Percentiles rank a stretch among this genome's conserved stretches.
Conservation (phyloP, 148 eudicot genomes). For the Diospyros lotus region DNA sequence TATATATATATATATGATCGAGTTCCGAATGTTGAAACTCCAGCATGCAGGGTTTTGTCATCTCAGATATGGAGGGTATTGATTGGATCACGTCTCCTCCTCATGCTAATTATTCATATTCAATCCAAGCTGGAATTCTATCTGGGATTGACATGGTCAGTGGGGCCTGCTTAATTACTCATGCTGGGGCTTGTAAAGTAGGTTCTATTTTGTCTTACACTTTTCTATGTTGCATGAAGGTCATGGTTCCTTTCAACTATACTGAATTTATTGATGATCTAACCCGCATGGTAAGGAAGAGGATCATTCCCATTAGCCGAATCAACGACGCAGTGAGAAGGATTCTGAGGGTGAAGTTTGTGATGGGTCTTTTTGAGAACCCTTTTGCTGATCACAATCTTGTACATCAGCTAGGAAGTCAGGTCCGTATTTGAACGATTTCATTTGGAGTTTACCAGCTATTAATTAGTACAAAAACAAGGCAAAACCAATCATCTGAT, state of each 20-base stretch:
- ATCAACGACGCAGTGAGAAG: background rate
- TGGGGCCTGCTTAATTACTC: background rate
- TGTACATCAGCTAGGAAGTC: slow-evolving; percentile 31
- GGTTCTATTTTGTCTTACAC: no score
- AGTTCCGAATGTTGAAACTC: slow-evolving; percentile 1
- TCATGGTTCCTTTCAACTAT: slow-evolving; percentile 42
- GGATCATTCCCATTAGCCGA: slow-evolving; percentile 38
- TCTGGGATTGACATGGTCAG: slow-evolving; percentile 79
- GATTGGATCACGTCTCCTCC: slow-evolving; percentile 60
- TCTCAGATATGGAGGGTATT: slow-evolving; percentile 61
- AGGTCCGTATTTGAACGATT: slow-evolving; percentile 19
- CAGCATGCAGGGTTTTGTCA: slow-evolving; percentile 59
- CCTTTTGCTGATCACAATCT: slow-evolving; percentile 44
- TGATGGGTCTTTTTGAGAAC: slow-evolving; percentile 44
- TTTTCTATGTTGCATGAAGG: slow-evolving; percentile 17
- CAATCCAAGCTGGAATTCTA: slow-evolving; percentile 37
- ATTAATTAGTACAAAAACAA: no score
- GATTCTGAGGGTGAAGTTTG: slow-evolving; percentile 16
- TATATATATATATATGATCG: no score
- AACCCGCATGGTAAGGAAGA: slow-evolving; percentile 25
- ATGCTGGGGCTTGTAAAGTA: no score
- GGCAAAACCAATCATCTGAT: no score
- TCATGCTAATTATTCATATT: slow-evolving; percentile 14
- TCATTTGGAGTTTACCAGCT: no score
- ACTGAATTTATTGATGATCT: slow-evolving; percentile 35